A percentile compares a stretch with the other conserved stretches of the same genome.
phyloP scores from a whole-genome alignment of 805 yeast species.

The Metschnikowia noctiluminum region DNA sequence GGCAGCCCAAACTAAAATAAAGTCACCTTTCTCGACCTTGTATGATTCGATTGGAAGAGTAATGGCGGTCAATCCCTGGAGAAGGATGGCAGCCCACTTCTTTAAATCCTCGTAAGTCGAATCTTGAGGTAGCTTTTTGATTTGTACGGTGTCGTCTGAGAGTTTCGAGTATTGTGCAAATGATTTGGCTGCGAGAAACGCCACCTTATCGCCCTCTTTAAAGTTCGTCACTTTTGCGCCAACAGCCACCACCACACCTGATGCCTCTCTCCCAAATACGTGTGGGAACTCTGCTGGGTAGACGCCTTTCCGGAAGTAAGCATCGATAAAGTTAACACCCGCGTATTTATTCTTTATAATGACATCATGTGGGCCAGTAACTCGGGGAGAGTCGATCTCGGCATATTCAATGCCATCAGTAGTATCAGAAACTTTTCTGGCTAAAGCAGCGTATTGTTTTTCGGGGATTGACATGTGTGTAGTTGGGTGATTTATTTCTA shows the following conservation, averaged over 20 bases:
- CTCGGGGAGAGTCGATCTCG: constrained; percentile 59
- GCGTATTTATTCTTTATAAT: constrained; percentile 70
- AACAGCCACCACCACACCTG: constrained; percentile 63
- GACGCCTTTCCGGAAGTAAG: constrained; percentile 76
- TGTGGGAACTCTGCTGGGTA: constrained; percentile 63
- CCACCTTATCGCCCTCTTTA: constrained; percentile 69
- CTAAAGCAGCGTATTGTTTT: constrained; percentile 53
- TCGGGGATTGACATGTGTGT: constrained; percentile 40
- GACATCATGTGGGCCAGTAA: constrained; percentile 50
- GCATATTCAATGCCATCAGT: constrained; percentile 57
- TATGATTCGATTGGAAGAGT: constrained; percentile 68
- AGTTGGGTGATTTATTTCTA: background rate
- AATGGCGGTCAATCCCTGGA: constrained; percentile 80
- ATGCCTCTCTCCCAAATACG: constrained; percentile 69
- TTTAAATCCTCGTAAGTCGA: constrained; percentile 48
- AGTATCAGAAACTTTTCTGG: constrained; percentile 52
- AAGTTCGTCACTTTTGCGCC: constrained; percentile 56
- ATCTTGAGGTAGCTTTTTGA: constrained; percentile 39
- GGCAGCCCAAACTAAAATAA: constrained; percentile 80
- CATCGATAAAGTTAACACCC: constrained; percentile 82
- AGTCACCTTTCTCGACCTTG: constrained; percentile 64
- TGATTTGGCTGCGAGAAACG: constrained; percentile 47
- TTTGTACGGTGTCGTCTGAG: constrained; percentile 24
- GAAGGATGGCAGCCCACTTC: constrained; percentile 54
- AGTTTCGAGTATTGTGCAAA: constrained; percentile 74